phyloP scores from a whole-genome alignment of 257 asterid species.

The Forsythia viridissima region DNA sequence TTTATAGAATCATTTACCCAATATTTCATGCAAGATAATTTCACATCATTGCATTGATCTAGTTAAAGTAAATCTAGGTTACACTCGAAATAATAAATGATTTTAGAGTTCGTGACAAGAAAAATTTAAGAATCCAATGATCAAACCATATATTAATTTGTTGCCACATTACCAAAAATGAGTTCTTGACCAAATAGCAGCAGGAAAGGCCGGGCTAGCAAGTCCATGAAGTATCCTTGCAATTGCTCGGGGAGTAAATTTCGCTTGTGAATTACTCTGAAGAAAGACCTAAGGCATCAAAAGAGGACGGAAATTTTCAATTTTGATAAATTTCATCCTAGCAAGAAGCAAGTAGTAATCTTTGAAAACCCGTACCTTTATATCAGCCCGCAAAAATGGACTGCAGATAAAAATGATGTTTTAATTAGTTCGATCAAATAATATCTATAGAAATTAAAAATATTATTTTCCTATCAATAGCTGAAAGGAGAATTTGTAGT shows the following conservation, averaged over 20 bases:
- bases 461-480: no score
- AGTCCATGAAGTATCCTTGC: conserved; percentile 95
- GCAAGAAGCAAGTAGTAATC: conserved; percentile 3
- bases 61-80: background rate
- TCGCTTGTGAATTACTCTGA: conserved; percentile 76
- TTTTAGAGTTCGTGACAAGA: background rate
- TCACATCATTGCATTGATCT: background rate
- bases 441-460: background rate
- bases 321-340: background rate
- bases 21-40: background rate
- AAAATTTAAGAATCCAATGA: background rate
- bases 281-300: conserved; percentile 71
- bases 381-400: conserved; percentile 82
- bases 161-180: conserved; percentile 79
- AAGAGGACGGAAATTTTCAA: conserved; percentile 25
- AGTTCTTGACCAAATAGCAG: conserved; percentile 85
- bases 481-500: no score
- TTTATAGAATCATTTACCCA: background rate
- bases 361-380: conserved; percentile 51
- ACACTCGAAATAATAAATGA: background rate
- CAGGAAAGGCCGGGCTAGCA: conserved; percentile 85
- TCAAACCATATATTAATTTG: background rate
- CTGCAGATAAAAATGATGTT: conserved; percentile 47
- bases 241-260: conserved; percentile 87
- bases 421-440: conserved; percentile 31